Base-by-base conservation (phyloP, 805 yeast genomes). In the Naumovozyma baii region DNA sequence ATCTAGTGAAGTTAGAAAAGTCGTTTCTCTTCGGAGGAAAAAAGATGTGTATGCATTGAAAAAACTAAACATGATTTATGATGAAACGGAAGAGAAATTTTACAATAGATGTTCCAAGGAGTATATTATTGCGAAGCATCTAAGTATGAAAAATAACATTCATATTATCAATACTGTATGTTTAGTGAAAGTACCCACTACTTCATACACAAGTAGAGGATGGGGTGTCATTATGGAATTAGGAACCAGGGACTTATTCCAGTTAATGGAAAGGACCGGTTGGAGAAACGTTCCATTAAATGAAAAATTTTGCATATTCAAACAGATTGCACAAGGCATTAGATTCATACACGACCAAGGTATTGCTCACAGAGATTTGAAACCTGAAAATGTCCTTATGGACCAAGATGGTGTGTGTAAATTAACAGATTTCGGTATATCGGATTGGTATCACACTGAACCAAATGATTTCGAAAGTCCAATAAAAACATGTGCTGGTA, bases 151-250 rank as follows among this genome's bases (percentile, higher is more conserved):
- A 7, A 62, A 65, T 13, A 73, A 74, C 44, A 61, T 76, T 36
- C 86, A 82, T 58, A 70, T 78, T 12, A 72, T 78, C 5, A 67
- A 67, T 31, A 74, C 78, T 2, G 63, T 67, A 46, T 75, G 74
- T 12, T 49, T 80, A 10, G 26, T 22, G 10, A 69, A 76, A 41
- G 66, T 80, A 16, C 82, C 80, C 40, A 67, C 80, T 1, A 70
- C 74, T 16, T 66, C 68, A 4, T 64, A 59, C 33, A 57, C 79
- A 43, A 68, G 73, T 2, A 64, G 87, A 46, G 80, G 84, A 2
- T 83, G 92, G 92, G 92, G 90, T 2, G 73, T 82, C 55, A 69
- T 78, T 3, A 63, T 82, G 69, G 84, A 80, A 46, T 70, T 61
- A 39, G 80, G 85, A 49, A 74, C 73, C 17, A 80, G 80, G 36